Evolutionary conservation across 768 basidiomycete species (phyloP), one percentile per base, ranked within the genome.

Genomic region (Hirschioporus abietinus): DNA sequence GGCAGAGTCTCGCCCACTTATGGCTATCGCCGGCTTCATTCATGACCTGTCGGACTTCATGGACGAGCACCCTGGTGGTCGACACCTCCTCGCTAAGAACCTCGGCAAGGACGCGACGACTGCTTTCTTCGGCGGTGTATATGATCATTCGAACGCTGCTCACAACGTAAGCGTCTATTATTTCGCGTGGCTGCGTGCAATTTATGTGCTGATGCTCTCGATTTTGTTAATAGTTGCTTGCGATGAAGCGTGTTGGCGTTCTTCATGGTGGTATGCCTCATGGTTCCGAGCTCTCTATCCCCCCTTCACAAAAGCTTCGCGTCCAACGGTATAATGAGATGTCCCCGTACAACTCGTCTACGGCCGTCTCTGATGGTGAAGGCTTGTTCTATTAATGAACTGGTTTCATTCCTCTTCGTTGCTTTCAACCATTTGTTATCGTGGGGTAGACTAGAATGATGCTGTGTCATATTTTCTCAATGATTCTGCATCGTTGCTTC

Each of bases 81-180:
- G 89, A 2, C 92, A 95, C 73, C 79, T 94, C 27, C 79, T 98
- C 67, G 85, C 87, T 70, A 91, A 92, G 76, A 84, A 90, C 76
- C 91, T 95, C 71, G 95, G 95, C 66, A 92, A 87, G 75, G 95
- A 96, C 72, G 95, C 92, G 1, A 94, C 94, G 2, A 92, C 93
- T 0, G 94, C 95, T 7, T 97, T 96, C 83, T 95, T 96, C 72
- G 95, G 95, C 68, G 92, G 91, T 67, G 89, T 95, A 0, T 93
- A 93, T 72, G 91, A 92, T 70, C 93, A 94, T 73, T 92, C 90
- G 34, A 94, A 94, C 73, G 91, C 92, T 60, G 91, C 93, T 7
- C 91, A 94, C 76, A 93, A 94, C 72, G 88, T 89, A 72, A 42
- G 88, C 77, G 18, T 35, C 42, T 42, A 18, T 1, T 60, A 17